Percentiles rank a stretch among this genome's conserved stretches.
phyloP scores from a whole-genome alignment of 139 green algal genomes.

The Chlorella sp. region DNA sequence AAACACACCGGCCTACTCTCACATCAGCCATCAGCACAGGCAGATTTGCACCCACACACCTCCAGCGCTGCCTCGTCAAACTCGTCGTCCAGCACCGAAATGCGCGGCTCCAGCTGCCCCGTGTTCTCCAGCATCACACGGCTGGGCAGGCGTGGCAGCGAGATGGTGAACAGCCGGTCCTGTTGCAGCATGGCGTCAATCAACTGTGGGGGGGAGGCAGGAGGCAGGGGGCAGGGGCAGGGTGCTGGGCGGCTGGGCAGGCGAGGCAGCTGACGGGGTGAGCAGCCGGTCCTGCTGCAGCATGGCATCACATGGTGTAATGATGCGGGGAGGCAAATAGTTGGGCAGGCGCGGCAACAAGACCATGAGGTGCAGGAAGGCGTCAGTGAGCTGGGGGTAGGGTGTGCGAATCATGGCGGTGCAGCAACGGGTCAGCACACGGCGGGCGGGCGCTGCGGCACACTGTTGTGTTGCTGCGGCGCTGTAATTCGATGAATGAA shows the following conservation, averaged over 20 bases:
- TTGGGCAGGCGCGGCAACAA: too few relatives aligned
- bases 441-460: too few relatives aligned
- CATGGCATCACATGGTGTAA: too few relatives aligned
- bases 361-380: too few relatives aligned
- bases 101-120: slow-evolving; percentile 73
- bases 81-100: slow-evolving; percentile 82
- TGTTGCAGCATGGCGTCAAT: slow-evolving; percentile 91
- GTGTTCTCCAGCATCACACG: slow-evolving; percentile 73
- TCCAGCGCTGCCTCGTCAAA: slow-evolving; percentile 79
- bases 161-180: slow-evolving; percentile 95
- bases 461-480: too few relatives aligned
- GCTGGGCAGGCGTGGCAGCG: slow-evolving; percentile 85
- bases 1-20: too few relatives aligned
- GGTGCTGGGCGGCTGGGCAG: background rate
- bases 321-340: too few relatives aligned
- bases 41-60: slow-evolving; percentile 1
- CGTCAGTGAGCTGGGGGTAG: too few relatives aligned
- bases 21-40: background rate
- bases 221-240: background rate
- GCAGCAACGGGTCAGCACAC: background rate
- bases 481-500: too few relatives aligned
- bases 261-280: background rate
- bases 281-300: background rate
- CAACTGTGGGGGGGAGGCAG: slow-evolving; percentile 23
- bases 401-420: background rate